Percentiles rank a stretch among this genome's conserved stretches.
phyloP scores from a whole-genome alignment of 129 eudicot species.

The Sambucus nigra region DNA sequence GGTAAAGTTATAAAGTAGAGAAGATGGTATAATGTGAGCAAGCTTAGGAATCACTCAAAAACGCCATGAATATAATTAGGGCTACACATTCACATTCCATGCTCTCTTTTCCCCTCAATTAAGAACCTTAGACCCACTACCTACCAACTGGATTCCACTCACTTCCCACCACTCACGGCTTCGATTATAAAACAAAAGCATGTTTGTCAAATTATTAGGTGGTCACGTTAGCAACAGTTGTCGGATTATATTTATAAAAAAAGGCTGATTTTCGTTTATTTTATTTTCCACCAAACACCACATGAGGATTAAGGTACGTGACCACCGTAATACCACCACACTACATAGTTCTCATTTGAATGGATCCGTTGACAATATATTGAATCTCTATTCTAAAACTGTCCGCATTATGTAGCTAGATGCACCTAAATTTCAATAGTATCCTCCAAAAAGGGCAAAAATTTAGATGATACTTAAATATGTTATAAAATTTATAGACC shows the following conservation, averaged over 20 bases:
- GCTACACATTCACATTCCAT: not conserved
- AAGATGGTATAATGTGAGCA: not conserved
- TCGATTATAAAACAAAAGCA: not conserved
- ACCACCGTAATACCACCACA: slow-evolving; percentile 3
- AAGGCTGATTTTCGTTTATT: not conserved
- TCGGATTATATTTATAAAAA: no score
- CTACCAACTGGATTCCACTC: not conserved
- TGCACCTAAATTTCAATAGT: no score
- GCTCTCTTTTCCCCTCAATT: not conserved
- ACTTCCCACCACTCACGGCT: slow-evolving; percentile 3
- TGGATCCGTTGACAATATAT: not conserved
- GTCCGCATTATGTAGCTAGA: no score
- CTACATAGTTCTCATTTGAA: not conserved
- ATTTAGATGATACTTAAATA: no score
- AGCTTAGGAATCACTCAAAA: slow-evolving; percentile 8
- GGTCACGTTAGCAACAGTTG: not conserved
- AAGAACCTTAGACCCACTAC: not conserved
- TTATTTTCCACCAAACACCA: slow-evolving; percentile 4
- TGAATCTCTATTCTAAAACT: not conserved
- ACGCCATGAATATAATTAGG: not conserved
- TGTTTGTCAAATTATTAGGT: not conserved
- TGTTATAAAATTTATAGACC: no score
- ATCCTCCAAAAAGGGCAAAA: no score
- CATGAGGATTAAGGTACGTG: slow-evolving; percentile 1
- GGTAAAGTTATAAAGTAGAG: no score